These are phyloP conservation scores for Lactuca saligna DNA, from an alignment of 129 eudicot genomes.

Conservation along the genomic window DNA sequence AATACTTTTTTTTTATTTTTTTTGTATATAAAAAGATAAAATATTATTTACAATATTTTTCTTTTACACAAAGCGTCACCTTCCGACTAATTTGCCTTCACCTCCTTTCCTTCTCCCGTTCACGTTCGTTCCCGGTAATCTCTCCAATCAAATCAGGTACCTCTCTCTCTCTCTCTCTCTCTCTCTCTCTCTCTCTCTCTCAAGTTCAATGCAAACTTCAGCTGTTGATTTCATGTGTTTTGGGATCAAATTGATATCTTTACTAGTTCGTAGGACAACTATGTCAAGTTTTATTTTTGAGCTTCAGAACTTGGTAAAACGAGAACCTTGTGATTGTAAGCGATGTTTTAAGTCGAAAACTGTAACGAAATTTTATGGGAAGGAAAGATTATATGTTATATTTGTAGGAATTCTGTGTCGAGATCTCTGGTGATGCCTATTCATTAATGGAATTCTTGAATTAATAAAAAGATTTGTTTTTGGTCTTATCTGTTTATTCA, in stretches of 20 bases:
- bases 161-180: background rate
- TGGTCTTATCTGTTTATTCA: too few relatives aligned
- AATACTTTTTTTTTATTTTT: too few relatives aligned
- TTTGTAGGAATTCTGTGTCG: background rate
- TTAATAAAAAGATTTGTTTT: background rate
- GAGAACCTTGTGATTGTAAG: background rate
- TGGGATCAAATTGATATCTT: background rate
- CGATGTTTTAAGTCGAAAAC: background rate
- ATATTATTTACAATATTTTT: too few relatives aligned
- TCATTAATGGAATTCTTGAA: background rate
- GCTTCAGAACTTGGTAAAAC: background rate
- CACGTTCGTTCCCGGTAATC: slow-evolving; percentile 3
- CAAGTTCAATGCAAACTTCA: background rate
- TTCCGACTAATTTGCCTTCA: too few relatives aligned
- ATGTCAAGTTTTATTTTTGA: background rate
- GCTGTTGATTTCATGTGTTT: background rate
- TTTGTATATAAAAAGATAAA: too few relatives aligned
- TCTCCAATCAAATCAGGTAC: slow-evolving; percentile 13
- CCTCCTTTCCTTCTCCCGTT: background rate
- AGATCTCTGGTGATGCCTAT: background rate
- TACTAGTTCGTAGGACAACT: background rate
- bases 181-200: background rate
- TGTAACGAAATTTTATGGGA: background rate
- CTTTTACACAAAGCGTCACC: too few relatives aligned
- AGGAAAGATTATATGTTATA: background rate